Base-by-base conservation (phyloP, 2,329 filamentous ascomycete species). In the Ophiostoma pallidulum region DNA sequence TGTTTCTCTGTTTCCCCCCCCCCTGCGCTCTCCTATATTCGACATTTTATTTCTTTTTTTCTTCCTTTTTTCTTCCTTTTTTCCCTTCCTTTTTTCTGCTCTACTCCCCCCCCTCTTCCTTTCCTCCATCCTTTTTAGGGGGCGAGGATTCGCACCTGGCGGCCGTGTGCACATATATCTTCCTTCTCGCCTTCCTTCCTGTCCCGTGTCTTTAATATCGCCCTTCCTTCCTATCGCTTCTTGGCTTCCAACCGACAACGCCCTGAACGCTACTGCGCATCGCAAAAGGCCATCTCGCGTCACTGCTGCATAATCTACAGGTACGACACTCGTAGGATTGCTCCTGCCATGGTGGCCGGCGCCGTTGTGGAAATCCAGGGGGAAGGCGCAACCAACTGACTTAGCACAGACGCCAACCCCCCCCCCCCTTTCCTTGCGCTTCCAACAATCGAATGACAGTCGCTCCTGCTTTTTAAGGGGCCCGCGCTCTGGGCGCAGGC, bases 401-500 rank as follows among this genome's bases (percentile, higher is more conserved):
- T 39, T 22, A 24, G 35, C 28, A 40, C 44, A 26, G 44, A 28
- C 28, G 35, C 36, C 44, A 40, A 26, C 43, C 18, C 22, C n/a
- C 33, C 20, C 33, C 46, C 46, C 33, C 29, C 40, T 32, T 24
- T 44, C 44, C 46, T 40, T 40, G 35, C 20, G 28, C 35, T 41
- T 29, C 33, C 32, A 31, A 16, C 31, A 7, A 44, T n/a, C n/a
- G 14, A 16, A 45, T 20, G 24, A 38, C 33, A 45, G 42, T 18
- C 29, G 18, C 37, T 35, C 18, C n/a, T 13, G 37, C n/a, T 29
- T 22, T 38, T 24, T 38, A 16, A 48, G 22, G 14, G 42, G 44
- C 48, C 42, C 38, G 46, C 32, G 37, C 28, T 49, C 29, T 37
- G 35, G 29, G 20, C 33, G 5, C 36, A 41, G 45, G 37, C 38